Conservation (phyloP, 805 yeast species). For the Candida adriatica region DNA sequence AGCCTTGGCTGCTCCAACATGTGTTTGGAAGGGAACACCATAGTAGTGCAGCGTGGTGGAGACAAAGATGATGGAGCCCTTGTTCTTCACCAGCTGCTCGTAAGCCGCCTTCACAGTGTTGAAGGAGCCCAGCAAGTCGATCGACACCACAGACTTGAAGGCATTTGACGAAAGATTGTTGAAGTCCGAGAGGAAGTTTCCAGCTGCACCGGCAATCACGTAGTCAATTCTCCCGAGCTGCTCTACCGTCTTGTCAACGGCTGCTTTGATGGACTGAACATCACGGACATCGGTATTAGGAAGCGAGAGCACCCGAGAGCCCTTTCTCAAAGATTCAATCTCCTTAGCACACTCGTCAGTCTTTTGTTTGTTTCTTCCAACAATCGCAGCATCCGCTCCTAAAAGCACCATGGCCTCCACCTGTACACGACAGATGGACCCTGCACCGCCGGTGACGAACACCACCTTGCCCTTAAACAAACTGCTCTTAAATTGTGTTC, state of each 20-base stretch:
- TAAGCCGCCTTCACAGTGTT: conserved; percentile 83
- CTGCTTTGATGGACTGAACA: conserved; percentile 47
- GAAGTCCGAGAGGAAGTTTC: conserved; percentile 81
- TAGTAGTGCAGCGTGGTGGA: conserved; percentile 86
- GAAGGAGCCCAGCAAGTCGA: conserved; percentile 83
- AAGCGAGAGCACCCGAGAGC: conserved; percentile 62
- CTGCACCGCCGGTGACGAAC: conserved; percentile 94
- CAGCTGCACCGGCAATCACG: conserved; percentile 95
- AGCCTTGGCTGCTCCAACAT: conserved; percentile 94
- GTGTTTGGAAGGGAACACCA: conserved; percentile 84
- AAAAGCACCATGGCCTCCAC: conserved; percentile 74
- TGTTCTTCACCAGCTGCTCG: conserved; percentile 52
- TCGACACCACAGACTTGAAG: conserved; percentile 79
- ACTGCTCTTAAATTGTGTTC: conserved; percentile 44
- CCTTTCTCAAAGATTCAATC: conserved; percentile 47
- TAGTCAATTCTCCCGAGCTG: conserved; percentile 74
- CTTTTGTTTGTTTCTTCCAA: conserved; percentile 69
- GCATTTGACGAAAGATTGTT: conserved; percentile 77
- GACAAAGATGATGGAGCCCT: conserved; percentile 72
- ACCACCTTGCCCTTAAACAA: conserved; percentile 80
- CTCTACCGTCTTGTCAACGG: conserved; percentile 59
- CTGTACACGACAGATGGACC: conserved; percentile 90
- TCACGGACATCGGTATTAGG: conserved; percentile 77
- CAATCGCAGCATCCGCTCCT: conserved; percentile 82
- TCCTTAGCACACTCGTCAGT: conserved; percentile 65